Conservation (phyloP, 1,139 yeast genomes). For the Hemisphaericaspora subhashii region DNA sequence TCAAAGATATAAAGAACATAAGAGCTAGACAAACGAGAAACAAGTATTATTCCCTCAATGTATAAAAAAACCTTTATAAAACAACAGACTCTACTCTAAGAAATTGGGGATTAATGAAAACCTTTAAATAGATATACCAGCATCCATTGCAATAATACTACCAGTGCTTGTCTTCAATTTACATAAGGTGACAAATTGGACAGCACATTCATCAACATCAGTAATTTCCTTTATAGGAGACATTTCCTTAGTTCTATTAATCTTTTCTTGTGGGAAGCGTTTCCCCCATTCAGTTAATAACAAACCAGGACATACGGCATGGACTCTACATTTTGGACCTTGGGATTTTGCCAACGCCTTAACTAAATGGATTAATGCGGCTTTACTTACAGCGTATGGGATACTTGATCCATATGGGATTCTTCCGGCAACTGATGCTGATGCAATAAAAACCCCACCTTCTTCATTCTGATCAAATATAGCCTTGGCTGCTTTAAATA, state of each 20-base stretch:
- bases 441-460: constrained; percentile 36
- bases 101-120: too few relatives aligned
- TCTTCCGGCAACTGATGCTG: constrained; percentile 39
- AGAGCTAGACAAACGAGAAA: too few relatives aligned
- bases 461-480: constrained; percentile 26
- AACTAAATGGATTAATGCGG: constrained; percentile 35
- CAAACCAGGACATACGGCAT: constrained; percentile 41
- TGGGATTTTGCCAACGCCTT: constrained; percentile 34
- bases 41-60: too few relatives aligned
- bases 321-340: constrained; percentile 35
- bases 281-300: constrained; percentile 41
- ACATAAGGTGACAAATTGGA: constrained; percentile 28
- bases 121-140: constrained; percentile 19
- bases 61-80: too few relatives aligned
- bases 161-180: constrained; percentile 33
- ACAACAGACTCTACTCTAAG: too few relatives aligned
- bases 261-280: constrained; percentile 27
- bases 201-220: constrained; percentile 33
- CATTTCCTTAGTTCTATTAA: constrained; percentile 19
- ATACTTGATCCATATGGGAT: constrained; percentile 33
- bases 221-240: constrained; percentile 29
- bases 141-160: constrained; percentile 29
- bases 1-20: too few relatives aligned
- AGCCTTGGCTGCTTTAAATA: constrained; percentile 33
- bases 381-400: constrained; percentile 40